Evolutionary conservation across 1,284 basidiomycete species (phyloP), one percentile per base, ranked within the genome.

Genomic region (Mycena sp.): DNA sequence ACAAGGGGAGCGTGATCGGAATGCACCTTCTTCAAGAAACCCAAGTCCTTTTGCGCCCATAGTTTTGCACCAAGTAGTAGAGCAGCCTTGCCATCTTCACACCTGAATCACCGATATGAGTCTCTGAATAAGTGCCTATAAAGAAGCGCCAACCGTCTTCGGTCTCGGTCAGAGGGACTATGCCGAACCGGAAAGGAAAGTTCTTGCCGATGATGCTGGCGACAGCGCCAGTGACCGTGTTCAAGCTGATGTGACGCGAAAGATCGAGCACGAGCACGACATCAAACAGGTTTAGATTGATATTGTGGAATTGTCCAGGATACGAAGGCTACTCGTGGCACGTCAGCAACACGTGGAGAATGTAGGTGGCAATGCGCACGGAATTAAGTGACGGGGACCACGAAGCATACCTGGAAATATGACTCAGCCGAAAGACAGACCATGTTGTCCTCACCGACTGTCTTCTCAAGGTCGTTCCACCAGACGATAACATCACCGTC

Each of bases 391-490:
- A 83, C 2, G 83, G 73, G 23, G 78, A 81, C 85, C 86, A 92
- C 25, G 76, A 71, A 9, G 79, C 76, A 67, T 92, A 90, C 45
- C 86, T 87, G 63, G 17, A 37, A 52, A 37, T 11, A 52, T 41
- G 29, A 30, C 35, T 62, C 5, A 49, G 10, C 23, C 21, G 12
- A 19, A 14, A 7, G 12, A 38, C 23, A 26, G 25, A 38, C 29
- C 23, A 26, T 32, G 21, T 3, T n/a, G 19, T 7, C 52, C 78
- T 58, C 76, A 92, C 82, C 86, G 81, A n/a, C 78, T 80, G 73
- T 98, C 96, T 88, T 92, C 77, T 94, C 91, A 25, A 99, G 77
- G 76, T 99, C 91, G 76, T 99, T 99, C 87, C 92, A 90, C 87
- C 93, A 99, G 0, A 89, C 74, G 52, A 98, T 86, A 2, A 91